Conservation (phyloP, 2,329 filamentous ascomycete species). For the Fusarium bactridioides region DNA sequence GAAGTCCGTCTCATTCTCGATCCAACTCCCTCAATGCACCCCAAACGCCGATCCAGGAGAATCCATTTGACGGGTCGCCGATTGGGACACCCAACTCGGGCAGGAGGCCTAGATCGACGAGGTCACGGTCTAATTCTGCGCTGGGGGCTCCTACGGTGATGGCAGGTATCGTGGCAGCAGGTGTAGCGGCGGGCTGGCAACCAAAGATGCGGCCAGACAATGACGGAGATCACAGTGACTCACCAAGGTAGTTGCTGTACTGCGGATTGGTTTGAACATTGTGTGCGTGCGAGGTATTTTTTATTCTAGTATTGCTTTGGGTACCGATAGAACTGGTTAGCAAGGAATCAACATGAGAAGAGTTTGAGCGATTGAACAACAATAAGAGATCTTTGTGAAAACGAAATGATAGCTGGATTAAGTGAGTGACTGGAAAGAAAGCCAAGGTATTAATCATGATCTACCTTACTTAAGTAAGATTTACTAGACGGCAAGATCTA, state of each 20-base stretch:
- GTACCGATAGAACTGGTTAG: slow-evolving; percentile 34
- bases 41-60: slow-evolving; percentile 68
- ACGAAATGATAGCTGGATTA: background rate
- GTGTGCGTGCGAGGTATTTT: slow-evolving; percentile 10
- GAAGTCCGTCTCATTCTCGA: slow-evolving; percentile 70
- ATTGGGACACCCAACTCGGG: slow-evolving; percentile 67
- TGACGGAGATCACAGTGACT: slow-evolving; percentile 35
- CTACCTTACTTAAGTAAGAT: background rate
- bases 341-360: slow-evolving; percentile 16
- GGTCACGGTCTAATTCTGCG: slow-evolving; percentile 73
- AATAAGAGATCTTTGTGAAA: background rate
- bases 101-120: slow-evolving; percentile 71
- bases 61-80: slow-evolving; percentile 56
- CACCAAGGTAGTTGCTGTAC: slow-evolving; percentile 38
- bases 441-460: background rate
- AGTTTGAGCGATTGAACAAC: slow-evolving; percentile 9
- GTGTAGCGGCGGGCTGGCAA: slow-evolving; percentile 79
- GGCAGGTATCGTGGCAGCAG: slow-evolving; percentile 83
- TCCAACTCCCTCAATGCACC: slow-evolving; percentile 70
- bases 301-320: slow-evolving; percentile 37
- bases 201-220: slow-evolving; percentile 57
- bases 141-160: slow-evolving; percentile 79
- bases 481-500: background rate
- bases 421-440: background rate
- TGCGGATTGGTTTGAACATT: background rate